Conservation (phyloP, 2,329 filamentous ascomycete genomes). For the Tolypocladium cylindrosporum region DNA sequence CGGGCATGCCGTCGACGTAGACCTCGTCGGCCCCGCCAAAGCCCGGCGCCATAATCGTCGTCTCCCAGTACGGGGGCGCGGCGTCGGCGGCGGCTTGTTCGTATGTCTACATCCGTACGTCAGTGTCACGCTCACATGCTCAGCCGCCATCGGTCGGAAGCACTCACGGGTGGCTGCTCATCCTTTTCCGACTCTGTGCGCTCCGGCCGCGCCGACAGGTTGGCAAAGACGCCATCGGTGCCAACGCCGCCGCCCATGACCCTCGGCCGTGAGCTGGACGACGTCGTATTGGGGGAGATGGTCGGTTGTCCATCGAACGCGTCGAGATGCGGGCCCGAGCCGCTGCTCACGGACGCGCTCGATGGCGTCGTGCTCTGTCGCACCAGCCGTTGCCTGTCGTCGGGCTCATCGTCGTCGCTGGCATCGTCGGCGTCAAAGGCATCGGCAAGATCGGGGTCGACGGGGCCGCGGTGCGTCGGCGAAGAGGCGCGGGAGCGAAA, state of each 20-base stretch:
- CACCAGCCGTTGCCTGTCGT: conserved; percentile 82
- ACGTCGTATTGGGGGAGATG: conserved; percentile 8
- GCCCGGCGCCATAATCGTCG: conserved; percentile 89
- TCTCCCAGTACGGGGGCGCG: conserved; percentile 98
- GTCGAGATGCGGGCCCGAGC: not conserved
- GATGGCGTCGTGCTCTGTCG: conserved; percentile 43
- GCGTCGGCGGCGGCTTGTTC: conserved; percentile 96
- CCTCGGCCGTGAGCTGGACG: conserved; percentile 28
- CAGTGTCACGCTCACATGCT: conserved; percentile 15
- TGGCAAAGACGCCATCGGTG: conserved; percentile 93
- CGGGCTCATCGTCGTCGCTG: conserved; percentile 59
- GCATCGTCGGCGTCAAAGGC: conserved; percentile 81
- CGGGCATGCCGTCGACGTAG: conserved; percentile 91
- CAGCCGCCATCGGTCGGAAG: not conserved
- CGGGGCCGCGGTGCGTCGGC: conserved; percentile 31
- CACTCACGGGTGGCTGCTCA: conserved; percentile 82
- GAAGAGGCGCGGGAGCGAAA: conserved; percentile 76
- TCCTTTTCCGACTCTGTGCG: conserved; percentile 69
- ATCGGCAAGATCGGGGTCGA: conserved; percentile 78
- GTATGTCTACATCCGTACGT: conserved; percentile 59
- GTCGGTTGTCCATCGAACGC: not conserved
- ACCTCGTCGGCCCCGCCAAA: conserved; percentile 88
- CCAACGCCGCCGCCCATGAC: conserved; percentile 66
- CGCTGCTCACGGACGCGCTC: conserved; percentile 7
- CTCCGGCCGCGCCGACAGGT: conserved; percentile 84